A percentile compares a stretch with the other conserved stretches of the same genome.
Evolutionary conservation across 2,329 filamentous ascomycete genomes (phyloP).

Genomic region (Hawksworthiomyces lignivorus): DNA sequence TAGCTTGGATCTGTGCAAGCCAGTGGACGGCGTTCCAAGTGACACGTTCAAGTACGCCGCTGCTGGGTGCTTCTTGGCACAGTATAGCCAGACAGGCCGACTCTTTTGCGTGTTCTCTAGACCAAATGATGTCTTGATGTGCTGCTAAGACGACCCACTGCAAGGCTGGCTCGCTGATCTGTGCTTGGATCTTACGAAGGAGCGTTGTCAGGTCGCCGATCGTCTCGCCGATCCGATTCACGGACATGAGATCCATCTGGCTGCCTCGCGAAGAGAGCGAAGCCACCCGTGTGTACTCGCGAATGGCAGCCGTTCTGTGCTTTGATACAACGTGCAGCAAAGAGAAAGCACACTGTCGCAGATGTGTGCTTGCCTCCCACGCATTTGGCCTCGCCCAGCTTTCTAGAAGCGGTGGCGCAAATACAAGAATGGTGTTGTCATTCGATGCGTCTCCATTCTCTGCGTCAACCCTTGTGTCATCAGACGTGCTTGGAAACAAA

Average conservation of each 20-base stretch:
- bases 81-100: slow-evolving; percentile 25
- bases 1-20: slow-evolving; percentile 51
- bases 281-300: slow-evolving; percentile 32
- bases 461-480: background rate
- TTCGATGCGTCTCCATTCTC: background rate
- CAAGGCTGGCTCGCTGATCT: slow-evolving; percentile 13
- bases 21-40: slow-evolving; percentile 57
- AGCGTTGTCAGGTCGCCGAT: slow-evolving; percentile 19
- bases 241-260: slow-evolving; percentile 20
- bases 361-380: slow-evolving; percentile 29
- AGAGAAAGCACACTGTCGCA: slow-evolving; percentile 30
- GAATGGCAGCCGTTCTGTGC: slow-evolving; percentile 17
- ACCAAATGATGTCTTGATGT: slow-evolving; percentile 28
- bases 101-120: slow-evolving; percentile 22
- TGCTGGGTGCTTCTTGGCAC: slow-evolving; percentile 17
- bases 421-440: slow-evolving; percentile 29
- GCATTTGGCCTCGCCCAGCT: slow-evolving; percentile 28
- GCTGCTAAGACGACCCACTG: slow-evolving; percentile 29
- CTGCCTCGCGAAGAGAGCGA: slow-evolving; percentile 23
- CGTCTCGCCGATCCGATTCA: slow-evolving; percentile 15
- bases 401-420: slow-evolving; percentile 33
- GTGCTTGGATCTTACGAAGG: slow-evolving; percentile 17
- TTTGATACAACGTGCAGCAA: slow-evolving; percentile 20
- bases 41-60: slow-evolving; percentile 23
- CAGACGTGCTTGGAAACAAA: slow-evolving; percentile 3